Conservation (phyloP, 139 green algal genomes). For the Pleodorina starrii region DNA sequence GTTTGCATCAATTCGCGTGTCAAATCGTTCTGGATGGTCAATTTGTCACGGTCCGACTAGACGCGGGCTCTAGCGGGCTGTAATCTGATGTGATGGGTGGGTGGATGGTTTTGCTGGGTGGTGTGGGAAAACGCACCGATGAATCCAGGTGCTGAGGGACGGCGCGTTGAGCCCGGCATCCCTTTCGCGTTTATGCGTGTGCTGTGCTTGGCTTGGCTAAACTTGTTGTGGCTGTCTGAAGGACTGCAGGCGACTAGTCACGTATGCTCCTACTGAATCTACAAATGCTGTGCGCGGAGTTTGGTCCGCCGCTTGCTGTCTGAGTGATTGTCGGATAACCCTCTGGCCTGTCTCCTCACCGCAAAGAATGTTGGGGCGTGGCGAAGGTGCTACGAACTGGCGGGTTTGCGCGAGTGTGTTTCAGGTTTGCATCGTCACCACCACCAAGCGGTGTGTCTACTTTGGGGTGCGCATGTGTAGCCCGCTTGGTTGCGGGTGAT, state of each 20-base stretch:
- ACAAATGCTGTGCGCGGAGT: constrained; percentile 10
- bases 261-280: neutral
- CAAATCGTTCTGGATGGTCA: neutral
- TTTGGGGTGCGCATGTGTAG: too few relatives aligned
- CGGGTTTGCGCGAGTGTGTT: neutral
- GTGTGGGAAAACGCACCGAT: neutral
- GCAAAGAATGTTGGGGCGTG: constrained; percentile 3
- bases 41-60: neutral
- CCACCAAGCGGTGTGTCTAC: too few relatives aligned
- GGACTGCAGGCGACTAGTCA: neutral
- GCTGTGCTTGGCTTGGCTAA: neutral
- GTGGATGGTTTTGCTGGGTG: neutral
- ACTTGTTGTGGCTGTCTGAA: neutral
- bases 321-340: neutral
- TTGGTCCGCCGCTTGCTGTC: constrained; percentile 4
- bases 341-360: constrained; percentile 8
- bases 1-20: neutral
- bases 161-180: too few relatives aligned
- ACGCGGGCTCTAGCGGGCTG: neutral
- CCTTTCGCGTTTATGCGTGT: neutral
- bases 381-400: neutral
- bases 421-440: neutral
- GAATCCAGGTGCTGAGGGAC: too few relatives aligned
- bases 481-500: too few relatives aligned
- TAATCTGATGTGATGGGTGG: neutral